Evolutionary conservation across 169 alveolate genomes (phyloP), one percentile per base, ranked within the genome.

Genomic region (Eimeria zaria): DNA sequence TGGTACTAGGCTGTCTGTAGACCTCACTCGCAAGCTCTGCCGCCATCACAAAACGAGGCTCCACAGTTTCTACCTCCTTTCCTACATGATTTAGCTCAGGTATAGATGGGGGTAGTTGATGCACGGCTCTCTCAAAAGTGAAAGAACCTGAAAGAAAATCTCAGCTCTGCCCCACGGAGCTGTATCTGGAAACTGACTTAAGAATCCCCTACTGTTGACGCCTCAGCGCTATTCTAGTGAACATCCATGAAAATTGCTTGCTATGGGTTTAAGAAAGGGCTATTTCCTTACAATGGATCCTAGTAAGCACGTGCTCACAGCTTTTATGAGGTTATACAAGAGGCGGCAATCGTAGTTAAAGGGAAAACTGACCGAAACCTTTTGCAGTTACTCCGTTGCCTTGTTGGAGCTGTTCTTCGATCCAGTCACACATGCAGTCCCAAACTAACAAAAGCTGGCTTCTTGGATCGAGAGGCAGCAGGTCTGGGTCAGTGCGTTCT

Each of bases 341-440:
- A 18, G 33, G 83, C 36, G 83, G 14, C 53, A 5, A 44, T 22
- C 16, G 53, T 7, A 36, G 55, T 41, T 36, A 12, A 46, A 44
- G 48, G 14, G 97, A 91, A 51, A 97, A 96, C 95, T 98, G 96
- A 64, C 99, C 99, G 81, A 98, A 97, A 7, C 97, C 97, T 84
- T 96, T 96, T 71, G 97, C 97, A 58, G 97, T 97, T 12, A 98
- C 99, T 73, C 98, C 97, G 58, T 95, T 97, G 44, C 98, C 98
- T 44, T 97, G 95, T 58, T 91, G 95, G 73, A 98, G 90, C 87
- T 98, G 97, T 46, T 98, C 98, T 11, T 97, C 73, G 30, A 98
- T 80, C 96, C 97, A 98, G 89, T 97, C 97, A 60, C 97, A 88
- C 95, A 97, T 95, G 53, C 98, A 98, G 95, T 97, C 98, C 98